Conservation (phyloP, 2,329 filamentous ascomycete species). For the Colletotrichum sansevieriae region DNA sequence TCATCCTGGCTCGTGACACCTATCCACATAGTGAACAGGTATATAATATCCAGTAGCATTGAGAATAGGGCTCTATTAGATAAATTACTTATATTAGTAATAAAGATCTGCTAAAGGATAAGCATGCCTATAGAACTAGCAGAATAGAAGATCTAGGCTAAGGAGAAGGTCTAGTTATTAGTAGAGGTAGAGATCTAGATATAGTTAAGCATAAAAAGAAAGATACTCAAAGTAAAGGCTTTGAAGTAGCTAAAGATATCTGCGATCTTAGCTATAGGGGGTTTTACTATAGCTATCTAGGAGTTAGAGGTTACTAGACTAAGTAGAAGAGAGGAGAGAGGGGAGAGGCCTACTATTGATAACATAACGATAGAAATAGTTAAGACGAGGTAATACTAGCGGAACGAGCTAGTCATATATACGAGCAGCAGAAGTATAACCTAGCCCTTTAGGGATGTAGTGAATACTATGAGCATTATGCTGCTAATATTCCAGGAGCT, state of each 20-base stretch:
- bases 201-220: slow-evolving; percentile 69
- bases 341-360: background rate
- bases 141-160: slow-evolving; percentile 72
- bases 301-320: background rate
- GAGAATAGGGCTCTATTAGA: background rate
- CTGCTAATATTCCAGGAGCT: background rate
- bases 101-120: slow-evolving; percentile 74
- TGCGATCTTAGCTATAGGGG: slow-evolving; percentile 67
- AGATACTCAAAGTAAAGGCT: slow-evolving; percentile 66
- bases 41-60: background rate
- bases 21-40: background rate
- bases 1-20: too few species aligned
- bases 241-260: slow-evolving; percentile 74
- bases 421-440: background rate
- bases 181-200: slow-evolving; percentile 68
- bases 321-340: background rate
- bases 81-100: slow-evolving; percentile 67
- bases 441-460: background rate
- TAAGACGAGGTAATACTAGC: background rate
- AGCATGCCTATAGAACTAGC: slow-evolving; percentile 70
- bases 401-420: background rate
- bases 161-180: slow-evolving; percentile 66
- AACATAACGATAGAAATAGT: background rate
- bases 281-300: background rate
- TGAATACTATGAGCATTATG: background rate